Evolutionary conservation across 2,329 filamentous ascomycete species (phyloP).

Genomic region (Sporothrix pallida): DNA sequence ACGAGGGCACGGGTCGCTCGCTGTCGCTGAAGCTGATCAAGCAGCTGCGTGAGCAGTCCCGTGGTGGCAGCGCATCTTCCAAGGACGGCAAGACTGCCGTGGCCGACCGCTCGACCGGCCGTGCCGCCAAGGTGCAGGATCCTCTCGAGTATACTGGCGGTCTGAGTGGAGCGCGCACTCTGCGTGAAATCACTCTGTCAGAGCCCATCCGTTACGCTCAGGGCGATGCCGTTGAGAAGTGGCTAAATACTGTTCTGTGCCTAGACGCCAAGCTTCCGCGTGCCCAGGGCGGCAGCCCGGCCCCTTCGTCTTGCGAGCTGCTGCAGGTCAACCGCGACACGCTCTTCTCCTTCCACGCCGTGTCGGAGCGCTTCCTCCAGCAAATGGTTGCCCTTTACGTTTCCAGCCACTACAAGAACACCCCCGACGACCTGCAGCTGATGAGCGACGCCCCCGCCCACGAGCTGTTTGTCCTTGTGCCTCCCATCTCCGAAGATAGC

Average conservation of each 20-base stretch:
- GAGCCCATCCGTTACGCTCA: constrained; percentile 95
- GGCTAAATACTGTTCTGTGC: constrained; percentile 93
- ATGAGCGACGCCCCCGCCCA: constrained; percentile 98
- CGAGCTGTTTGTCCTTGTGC: constrained; percentile 91
- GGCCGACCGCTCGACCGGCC: constrained; percentile 81
- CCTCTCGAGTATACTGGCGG: constrained; percentile 62
- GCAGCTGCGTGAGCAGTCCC: constrained; percentile 91
- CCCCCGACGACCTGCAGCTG: constrained; percentile 95
- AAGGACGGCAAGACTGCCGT: constrained; percentile 60
- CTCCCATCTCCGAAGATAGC: constrained; percentile 78
- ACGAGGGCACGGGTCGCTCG: constrained; percentile 94
- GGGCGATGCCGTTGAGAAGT: constrained; percentile 91
- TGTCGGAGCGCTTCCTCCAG: constrained; percentile 95
- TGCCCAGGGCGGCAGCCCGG: constrained; percentile 79
- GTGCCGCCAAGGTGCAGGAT: constrained; percentile 67
- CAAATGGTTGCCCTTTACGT: constrained; percentile 99
- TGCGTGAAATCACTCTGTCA: constrained; percentile 89
- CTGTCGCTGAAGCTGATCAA: constrained; percentile 96
- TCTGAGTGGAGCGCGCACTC: constrained; percentile 57
- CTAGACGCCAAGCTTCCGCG: constrained; percentile 87
- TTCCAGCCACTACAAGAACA: constrained; percentile 97
- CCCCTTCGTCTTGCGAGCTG: constrained; percentile 89
- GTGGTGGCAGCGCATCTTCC: constrained; percentile 61
- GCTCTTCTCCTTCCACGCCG: constrained; percentile 95
- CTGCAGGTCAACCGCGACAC: constrained; percentile 96